Evolutionary conservation across 2,329 filamentous ascomycete species (phyloP).

Genomic region (Cyphellophora attinorum): DNA sequence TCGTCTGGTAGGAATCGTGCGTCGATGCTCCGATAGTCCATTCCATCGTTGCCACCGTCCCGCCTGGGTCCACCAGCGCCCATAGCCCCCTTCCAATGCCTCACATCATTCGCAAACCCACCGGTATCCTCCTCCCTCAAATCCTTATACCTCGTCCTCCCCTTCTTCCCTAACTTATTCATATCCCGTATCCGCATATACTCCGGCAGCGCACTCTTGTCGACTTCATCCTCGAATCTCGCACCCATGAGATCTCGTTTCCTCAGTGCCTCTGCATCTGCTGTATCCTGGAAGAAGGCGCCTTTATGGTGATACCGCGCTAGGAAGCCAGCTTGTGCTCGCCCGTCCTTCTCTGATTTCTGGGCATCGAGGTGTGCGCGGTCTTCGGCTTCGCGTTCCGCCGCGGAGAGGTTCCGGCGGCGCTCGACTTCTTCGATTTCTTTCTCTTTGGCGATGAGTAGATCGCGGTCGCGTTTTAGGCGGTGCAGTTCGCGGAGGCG

Average conservation of each 20-base stretch:
- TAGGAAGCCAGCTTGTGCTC: constrained; percentile 82
- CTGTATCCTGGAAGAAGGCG: constrained; percentile 75
- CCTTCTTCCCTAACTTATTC: constrained; percentile 88
- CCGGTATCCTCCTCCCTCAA: constrained; percentile 86
- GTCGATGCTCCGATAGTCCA: constrained; percentile 29
- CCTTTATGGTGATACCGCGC: constrained; percentile 96
- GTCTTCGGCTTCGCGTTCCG: constrained; percentile 81
- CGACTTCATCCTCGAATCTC: constrained; percentile 73
- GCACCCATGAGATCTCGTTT: constrained; percentile 79
- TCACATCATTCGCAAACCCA: constrained; percentile 57
- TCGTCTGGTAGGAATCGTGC: constrained; percentile 39
- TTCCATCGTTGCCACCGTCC: constrained; percentile 15
- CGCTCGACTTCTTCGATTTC: constrained; percentile 86
- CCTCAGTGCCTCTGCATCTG: constrained; percentile 63
- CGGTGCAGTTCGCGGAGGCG: constrained; percentile 84
- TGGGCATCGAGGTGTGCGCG: constrained; percentile 66
- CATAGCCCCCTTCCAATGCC: constrained; percentile 21
- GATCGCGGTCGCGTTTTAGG: constrained; percentile 75
- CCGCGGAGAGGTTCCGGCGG: constrained; percentile 72
- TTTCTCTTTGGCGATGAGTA: constrained; percentile 72
- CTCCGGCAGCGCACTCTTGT: constrained; percentile 75
- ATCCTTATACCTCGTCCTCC: constrained; percentile 81
- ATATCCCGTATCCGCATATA: constrained; percentile 89
- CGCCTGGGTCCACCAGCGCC: constrained; percentile 19
- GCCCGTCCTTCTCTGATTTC: constrained; percentile 67